phyloP scores from a whole-genome alignment of 768 basidiomycete genomes.

The Leucosporidium yakuticum region DNA sequence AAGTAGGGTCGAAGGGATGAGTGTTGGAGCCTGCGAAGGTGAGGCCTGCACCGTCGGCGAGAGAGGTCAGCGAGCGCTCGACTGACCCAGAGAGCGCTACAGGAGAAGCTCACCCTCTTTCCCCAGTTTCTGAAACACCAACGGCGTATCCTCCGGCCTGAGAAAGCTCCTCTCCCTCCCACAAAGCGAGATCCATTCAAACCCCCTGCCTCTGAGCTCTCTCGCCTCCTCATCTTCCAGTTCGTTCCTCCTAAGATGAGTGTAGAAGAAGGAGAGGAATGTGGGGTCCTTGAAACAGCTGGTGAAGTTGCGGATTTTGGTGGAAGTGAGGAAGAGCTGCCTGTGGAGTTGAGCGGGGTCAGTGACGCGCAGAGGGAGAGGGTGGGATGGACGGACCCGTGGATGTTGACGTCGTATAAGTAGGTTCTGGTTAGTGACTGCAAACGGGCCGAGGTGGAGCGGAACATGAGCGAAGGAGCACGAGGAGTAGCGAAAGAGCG shows the following conservation, averaged over 20 bases:
- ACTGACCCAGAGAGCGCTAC: no score
- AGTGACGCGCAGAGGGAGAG: no score
- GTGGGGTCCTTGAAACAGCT: slow-evolving; percentile 28
- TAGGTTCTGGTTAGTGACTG: no score
- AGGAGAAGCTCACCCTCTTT: slow-evolving; percentile 6
- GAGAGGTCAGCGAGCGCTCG: no score
- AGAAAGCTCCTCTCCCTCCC: slow-evolving; percentile 30
- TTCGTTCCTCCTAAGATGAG: slow-evolving; percentile 6
- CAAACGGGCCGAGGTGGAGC: no score
- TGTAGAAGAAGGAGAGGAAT: slow-evolving; percentile 34
- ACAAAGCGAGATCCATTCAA: slow-evolving; percentile 28
- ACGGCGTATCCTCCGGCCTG: slow-evolving; percentile 18
- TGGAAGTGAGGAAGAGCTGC: slow-evolving; percentile 28
- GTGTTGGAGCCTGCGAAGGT: no score
- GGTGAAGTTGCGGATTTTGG: slow-evolving; percentile 27
- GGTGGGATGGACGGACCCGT: no score
- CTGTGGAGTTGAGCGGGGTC: slow-evolving; percentile 36
- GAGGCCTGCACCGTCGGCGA: no score
- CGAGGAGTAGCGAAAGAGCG: no score
- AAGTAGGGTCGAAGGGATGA: no score
- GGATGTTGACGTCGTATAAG: no score
- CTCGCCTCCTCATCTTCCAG: slow-evolving; percentile 3
- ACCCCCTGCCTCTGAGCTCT: slow-evolving; percentile 12
- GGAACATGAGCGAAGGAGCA: no score
- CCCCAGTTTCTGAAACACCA: slow-evolving; percentile 32